A percentile compares a stretch with the other conserved stretches of the same genome.
Evolutionary conservation across 2,329 filamentous ascomycete genomes (phyloP).

Genomic region (Orbilia ellipsospora): DNA sequence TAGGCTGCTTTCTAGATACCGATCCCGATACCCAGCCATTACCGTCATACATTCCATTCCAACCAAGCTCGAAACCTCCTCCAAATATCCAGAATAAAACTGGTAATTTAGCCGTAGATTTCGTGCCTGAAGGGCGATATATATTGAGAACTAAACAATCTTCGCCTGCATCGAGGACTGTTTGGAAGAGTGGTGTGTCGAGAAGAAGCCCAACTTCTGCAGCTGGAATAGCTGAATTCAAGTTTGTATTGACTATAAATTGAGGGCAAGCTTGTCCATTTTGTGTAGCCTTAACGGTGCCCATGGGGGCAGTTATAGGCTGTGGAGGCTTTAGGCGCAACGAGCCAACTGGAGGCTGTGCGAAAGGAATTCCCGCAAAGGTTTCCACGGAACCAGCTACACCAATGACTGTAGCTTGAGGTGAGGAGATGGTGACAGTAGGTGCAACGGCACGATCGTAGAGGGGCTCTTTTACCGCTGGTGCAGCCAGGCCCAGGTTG

Average conservation of each 20-base stretch:
- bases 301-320: constrained; percentile 61
- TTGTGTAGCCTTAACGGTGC: constrained; percentile 71
- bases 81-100: constrained; percentile 79
- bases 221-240: constrained; percentile 62
- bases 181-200: constrained; percentile 71
- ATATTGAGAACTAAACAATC: constrained; percentile 61
- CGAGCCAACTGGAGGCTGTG: constrained; percentile 67
- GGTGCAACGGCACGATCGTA: constrained; percentile 66
- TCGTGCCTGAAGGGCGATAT: constrained; percentile 67
- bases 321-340: constrained; percentile 65
- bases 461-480: constrained; percentile 60
- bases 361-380: constrained; percentile 70
- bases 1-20: constrained; percentile 63
- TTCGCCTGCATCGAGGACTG: constrained; percentile 68
- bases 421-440: constrained; percentile 68
- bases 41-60: constrained; percentile 62
- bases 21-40: constrained; percentile 59
- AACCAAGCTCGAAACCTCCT: constrained; percentile 67
- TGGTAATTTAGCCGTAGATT: constrained; percentile 69
- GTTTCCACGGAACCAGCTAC: constrained; percentile 69
- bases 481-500: constrained; percentile 45
- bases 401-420: constrained; percentile 69
- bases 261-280: constrained; percentile 76
- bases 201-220: constrained; percentile 67
- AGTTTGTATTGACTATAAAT: constrained; percentile 71